phyloP scores from a whole-genome alignment of 768 basidiomycete species.

The Mycena belliarum region DNA sequence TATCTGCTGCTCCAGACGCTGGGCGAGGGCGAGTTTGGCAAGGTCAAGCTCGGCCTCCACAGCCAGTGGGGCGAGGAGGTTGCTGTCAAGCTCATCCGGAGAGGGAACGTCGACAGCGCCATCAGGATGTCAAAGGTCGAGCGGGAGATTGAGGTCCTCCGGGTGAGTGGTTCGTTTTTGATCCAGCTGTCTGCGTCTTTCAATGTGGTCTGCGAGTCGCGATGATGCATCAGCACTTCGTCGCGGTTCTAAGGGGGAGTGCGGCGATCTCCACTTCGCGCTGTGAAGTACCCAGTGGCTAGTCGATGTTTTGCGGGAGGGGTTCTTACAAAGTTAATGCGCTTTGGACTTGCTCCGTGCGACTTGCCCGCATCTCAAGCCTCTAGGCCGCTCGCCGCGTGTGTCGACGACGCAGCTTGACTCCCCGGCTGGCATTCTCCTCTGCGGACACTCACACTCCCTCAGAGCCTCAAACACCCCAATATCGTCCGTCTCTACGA shows the following conservation, averaged over 20 bases:
- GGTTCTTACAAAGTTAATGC: no score
- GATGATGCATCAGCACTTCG: not conserved
- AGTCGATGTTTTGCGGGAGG: no score
- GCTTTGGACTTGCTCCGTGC: not conserved
- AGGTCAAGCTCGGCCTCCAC: slow-evolving; percentile 97
- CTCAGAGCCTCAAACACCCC: slow-evolving; percentile 89
- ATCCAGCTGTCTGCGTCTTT: not conserved
- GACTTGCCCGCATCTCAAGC: no score
- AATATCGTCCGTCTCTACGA: slow-evolving; percentile 98
- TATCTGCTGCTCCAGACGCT: slow-evolving; percentile 95
- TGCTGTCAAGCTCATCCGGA: slow-evolving; percentile 95
- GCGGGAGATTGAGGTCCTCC: slow-evolving; percentile 94
- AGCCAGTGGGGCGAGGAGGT: slow-evolving; percentile 94
- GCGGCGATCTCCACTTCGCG: no score
- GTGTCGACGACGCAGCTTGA: no score
- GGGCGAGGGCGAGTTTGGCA: slow-evolving; percentile 98
- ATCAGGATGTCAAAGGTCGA: slow-evolving; percentile 94
- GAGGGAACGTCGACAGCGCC: slow-evolving; percentile 86
- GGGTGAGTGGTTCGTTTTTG: slow-evolving; percentile 53
- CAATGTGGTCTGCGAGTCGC: no score
- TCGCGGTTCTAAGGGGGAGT: not conserved
- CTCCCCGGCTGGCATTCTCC: no score
- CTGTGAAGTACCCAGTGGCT: no score
- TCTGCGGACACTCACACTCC: no score
- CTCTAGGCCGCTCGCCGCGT: no score